Evolutionary conservation across 768 basidiomycete genomes (phyloP).

Genomic region (Phylloporus rhodoxanthus): DNA sequence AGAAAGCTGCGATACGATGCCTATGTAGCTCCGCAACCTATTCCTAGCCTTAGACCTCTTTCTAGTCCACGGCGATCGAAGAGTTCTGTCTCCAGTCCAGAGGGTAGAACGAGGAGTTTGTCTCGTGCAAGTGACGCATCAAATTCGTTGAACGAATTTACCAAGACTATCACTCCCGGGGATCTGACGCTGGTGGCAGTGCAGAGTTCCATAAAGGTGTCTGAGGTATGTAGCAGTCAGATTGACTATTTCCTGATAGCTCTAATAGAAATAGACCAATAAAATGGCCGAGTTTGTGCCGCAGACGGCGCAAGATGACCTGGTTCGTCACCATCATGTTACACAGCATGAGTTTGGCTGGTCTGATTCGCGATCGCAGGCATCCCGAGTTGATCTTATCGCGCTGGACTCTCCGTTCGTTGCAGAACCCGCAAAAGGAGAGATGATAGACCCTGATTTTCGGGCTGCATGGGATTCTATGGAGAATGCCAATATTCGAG

Average conservation of each 20-base stretch:
- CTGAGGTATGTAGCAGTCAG: conserved; percentile 16
- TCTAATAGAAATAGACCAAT: conserved; percentile 12
- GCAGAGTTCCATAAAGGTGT: conserved; percentile 9
- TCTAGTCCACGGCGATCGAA: conserved; percentile 28
- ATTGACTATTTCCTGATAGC: neutral
- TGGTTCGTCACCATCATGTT: conserved; percentile 16
- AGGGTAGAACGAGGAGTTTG: conserved; percentile 28
- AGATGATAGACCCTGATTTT: conserved; percentile 38
- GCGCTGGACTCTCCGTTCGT: conserved; percentile 69
- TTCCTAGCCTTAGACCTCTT: conserved; percentile 38
- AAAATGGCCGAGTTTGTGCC: neutral
- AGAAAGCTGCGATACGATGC: conserved; percentile 63
- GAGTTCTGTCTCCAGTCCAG: conserved; percentile 35
- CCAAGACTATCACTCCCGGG: conserved; percentile 28
- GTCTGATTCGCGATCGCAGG: conserved; percentile 25
- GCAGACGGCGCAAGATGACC: conserved; percentile 10
- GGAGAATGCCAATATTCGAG: conserved; percentile 43
- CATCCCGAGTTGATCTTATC: conserved; percentile 53
- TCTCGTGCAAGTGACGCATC: conserved; percentile 23
- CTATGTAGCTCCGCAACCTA: conserved; percentile 56
- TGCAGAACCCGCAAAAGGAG: conserved; percentile 35
- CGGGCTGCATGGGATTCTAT: conserved; percentile 52
- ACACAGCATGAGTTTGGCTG: neutral
- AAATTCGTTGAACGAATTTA: conserved; percentile 22
- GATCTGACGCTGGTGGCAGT: conserved; percentile 27